Conservation (phyloP, 1,284 basidiomycete genomes). For the Puccinia novopanici region DNA sequence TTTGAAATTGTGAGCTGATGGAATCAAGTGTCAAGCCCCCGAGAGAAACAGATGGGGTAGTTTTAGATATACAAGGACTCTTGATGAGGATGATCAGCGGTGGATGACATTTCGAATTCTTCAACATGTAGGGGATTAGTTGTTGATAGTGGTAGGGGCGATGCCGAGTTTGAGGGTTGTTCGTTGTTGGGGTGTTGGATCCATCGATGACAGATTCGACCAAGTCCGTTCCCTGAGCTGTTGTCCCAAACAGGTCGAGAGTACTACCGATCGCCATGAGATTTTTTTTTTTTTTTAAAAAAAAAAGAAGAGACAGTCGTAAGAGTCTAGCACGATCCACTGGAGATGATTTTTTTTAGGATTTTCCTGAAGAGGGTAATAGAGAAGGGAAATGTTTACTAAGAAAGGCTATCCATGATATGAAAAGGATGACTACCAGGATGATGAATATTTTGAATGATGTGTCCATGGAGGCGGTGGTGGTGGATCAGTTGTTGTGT, state of each 20-base stretch:
- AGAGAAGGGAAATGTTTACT: conserved; percentile 3
- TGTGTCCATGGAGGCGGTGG: conserved; percentile 3
- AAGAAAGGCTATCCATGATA: conserved; percentile 6
- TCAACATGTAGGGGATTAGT: conserved; percentile 14
- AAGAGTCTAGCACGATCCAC: neutral
- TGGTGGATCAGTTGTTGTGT: neutral
- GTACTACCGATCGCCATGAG: neutral
- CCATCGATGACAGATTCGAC: conserved; percentile 11
- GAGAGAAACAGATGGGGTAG: too few relatives aligned
- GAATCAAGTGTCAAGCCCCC: too few relatives aligned
- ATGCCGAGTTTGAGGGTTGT: neutral
- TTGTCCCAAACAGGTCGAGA: conserved; percentile 44
- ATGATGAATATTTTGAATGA: conserved; percentile 23
- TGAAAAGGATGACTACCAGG: conserved; percentile 22
- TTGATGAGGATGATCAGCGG: neutral
- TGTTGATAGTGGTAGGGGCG: conserved; percentile 22
- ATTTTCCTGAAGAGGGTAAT: neutral
- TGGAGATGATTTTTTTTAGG: neutral
- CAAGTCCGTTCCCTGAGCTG: conserved; percentile 21
- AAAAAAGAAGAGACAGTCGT: conserved; percentile 6
- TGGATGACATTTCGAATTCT: conserved; percentile 37
- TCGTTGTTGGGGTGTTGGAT: neutral
- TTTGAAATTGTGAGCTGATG: too few relatives aligned
- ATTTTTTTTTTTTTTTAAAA: neutral
- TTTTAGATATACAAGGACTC: neutral